phyloP scores from a whole-genome alignment of 495 filamentous ascomycete genomes.

The Achaetomiella virescens region DNA sequence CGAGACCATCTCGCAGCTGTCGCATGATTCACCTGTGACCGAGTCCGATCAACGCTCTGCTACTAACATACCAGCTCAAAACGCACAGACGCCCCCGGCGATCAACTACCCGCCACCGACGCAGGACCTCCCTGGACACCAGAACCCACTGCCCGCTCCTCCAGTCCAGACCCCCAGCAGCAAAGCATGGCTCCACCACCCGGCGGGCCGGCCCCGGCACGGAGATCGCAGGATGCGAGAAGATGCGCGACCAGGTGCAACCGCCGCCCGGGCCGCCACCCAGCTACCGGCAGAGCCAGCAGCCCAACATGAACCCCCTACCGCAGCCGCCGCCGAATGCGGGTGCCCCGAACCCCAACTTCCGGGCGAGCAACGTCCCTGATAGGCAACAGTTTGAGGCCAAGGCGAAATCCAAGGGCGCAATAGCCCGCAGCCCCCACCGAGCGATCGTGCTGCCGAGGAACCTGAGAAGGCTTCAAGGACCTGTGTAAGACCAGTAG shows the following conservation, averaged over 20 bases:
- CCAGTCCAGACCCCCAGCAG: constrained; percentile 34
- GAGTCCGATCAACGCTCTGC: constrained; percentile 38
- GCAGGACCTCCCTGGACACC: constrained; percentile 28
- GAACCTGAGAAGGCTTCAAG: constrained; percentile 53
- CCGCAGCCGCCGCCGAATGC: constrained; percentile 38
- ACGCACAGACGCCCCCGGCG: constrained; percentile 26
- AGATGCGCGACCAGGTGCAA: constrained; percentile 35
- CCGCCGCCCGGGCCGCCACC: constrained; percentile 42
- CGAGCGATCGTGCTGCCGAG: constrained; percentile 45
- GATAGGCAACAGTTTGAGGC: constrained; percentile 37
- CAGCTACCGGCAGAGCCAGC: constrained; percentile 44
- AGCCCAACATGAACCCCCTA: constrained; percentile 39
- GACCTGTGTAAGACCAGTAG: constrained; percentile 54
- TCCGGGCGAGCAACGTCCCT: constrained; percentile 32
- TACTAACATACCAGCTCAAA: constrained; percentile 32
- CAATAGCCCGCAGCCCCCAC: constrained; percentile 54
- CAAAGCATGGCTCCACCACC: constrained; percentile 47
- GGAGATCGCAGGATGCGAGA: constrained; percentile 42
- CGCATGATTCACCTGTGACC: constrained; percentile 51
- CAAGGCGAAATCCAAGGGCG: constrained; percentile 45
- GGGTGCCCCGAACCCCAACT: constrained; percentile 30
- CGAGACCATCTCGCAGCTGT: constrained; percentile 53
- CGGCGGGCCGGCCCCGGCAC: constrained; percentile 38
- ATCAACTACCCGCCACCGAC: constrained; percentile 31
- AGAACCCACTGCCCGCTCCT: constrained; percentile 21